Evolutionary conservation across 441 rosid genomes (phyloP), one percentile per base, ranked within the genome.

Genomic region (Brassica hybrid): DNA sequence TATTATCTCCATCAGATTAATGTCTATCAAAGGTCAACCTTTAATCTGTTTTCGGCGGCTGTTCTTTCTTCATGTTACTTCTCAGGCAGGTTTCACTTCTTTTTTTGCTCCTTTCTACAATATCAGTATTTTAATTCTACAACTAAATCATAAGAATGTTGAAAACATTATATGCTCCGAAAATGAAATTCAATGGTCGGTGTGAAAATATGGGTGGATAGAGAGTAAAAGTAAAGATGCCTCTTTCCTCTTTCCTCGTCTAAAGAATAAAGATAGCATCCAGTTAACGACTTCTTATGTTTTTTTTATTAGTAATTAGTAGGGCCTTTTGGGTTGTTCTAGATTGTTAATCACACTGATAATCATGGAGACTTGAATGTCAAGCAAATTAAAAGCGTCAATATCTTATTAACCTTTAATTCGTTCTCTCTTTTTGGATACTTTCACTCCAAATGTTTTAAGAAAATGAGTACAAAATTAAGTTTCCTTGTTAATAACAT

Each of bases 21-120:
- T 90, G 87, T 83, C 94, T 62, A 79, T 69, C 69, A 81, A 65
- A 80, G 85, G 80, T 54, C 83, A 84, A 75, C 58, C 86, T 71
- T 74, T 81, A 74, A 66, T 74, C 78, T 86, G 81, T 74, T 81
- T 80, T 75, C 81, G 80, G 61, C 79, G 82, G 63, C 86, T 90
- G 48, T 85, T 85, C 82, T 83, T 83, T 73, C 83, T 85, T 76
- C 98, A 93, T 77, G 82, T 85, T 10, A 76, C 72, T 84, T 84
- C 89, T 57, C 95, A 90, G 96, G 98, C 80, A 81, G 76, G 92
- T 79, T 81, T 75, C 71, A 45, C 17, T 41, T 60, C 4, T 56
- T 27, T 65, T 16, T 32, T 57, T 8, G 23, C 61, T 69, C 2
- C 13, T n/a, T n/a, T n/a, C n/a, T n/a, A n/a, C n/a, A n/a, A n/a